A percentile compares a stretch with the other conserved stretches of the same genome.
phyloP scores from a whole-genome alignment of 352 stramenopile genomes.

The Aphanomyces invadans region DNA sequence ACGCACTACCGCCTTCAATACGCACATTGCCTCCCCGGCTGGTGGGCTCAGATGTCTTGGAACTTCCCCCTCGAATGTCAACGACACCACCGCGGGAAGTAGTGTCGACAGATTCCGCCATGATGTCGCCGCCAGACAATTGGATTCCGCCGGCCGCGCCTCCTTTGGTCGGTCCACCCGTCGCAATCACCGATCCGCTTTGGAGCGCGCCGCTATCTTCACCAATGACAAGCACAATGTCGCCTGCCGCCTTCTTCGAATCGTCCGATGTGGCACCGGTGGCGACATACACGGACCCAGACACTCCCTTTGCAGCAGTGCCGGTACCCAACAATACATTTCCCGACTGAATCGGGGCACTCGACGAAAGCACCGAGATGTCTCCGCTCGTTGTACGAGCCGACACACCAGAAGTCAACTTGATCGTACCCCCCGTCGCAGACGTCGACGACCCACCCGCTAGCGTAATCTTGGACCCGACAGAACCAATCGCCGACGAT shows the following conservation, averaged over 20 bases:
- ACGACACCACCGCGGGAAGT: not conserved
- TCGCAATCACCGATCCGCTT: not conserved
- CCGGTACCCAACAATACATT: conserved; percentile 1
- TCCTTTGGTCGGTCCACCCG: not conserved
- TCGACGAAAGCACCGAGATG: conserved; percentile 8
- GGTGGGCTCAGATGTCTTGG: not conserved
- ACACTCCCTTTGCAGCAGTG: not conserved
- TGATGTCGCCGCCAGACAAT: not conserved
- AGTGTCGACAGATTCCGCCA: not conserved
- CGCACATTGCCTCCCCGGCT: not conserved
- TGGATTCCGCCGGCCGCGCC: not conserved
- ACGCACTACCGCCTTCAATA: not conserved
- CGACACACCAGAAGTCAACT: not conserved
- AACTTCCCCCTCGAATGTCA: not conserved
- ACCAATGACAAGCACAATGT: conserved; percentile 6
- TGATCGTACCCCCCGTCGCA: conserved; percentile 6
- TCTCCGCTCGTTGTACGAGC: not conserved
- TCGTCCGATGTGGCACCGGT: not conserved
- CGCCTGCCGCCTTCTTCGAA: not conserved
- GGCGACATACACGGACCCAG: not conserved
- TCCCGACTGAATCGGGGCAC: conserved; percentile 5
- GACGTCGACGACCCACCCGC: conserved; percentile 6
- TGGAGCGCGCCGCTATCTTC: not conserved
- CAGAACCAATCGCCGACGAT: conserved; percentile 15
- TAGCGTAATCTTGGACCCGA: conserved; percentile 20